These are phyloP conservation scores for Leccinum fuscescens DNA, from an alignment of 1,284 basidiomycete species.

Conservation along the genomic window DNA sequence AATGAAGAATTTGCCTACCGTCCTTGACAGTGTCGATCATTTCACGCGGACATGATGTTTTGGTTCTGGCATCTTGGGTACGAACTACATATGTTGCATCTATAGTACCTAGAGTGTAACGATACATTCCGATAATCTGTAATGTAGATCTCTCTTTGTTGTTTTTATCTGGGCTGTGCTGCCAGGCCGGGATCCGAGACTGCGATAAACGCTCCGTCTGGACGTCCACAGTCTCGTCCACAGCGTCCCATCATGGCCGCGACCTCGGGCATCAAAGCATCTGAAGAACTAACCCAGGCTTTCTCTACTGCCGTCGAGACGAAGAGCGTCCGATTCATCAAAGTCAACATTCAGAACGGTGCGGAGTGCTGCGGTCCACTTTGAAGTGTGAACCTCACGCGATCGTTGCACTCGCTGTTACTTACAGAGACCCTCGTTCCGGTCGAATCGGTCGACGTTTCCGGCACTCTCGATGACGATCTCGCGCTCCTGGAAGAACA, in stretches of 20 bases:
- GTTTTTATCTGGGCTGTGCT: slow-evolving; percentile 4
- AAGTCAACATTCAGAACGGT: slow-evolving; percentile 74
- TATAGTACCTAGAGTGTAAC: slow-evolving; percentile 34
- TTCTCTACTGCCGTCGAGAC: slow-evolving; percentile 59
- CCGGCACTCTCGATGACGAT: slow-evolving; percentile 58
- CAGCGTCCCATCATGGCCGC: slow-evolving; percentile 53
- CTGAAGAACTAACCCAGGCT: slow-evolving; percentile 47
- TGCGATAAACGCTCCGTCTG: not conserved
- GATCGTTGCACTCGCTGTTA: slow-evolving; percentile 10
- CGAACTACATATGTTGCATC: slow-evolving; percentile 34
- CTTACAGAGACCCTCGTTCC: slow-evolving; percentile 63
- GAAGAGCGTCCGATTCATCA: slow-evolving; percentile 62
- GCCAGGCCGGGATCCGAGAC: not conserved
- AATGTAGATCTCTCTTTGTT: slow-evolving; percentile 26
- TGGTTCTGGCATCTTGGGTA: slow-evolving; percentile 14
- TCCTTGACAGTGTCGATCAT: slow-evolving; percentile 10
- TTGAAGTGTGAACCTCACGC: slow-evolving; percentile 26
- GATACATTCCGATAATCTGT: slow-evolving; percentile 35
- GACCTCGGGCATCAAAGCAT: slow-evolving; percentile 61
- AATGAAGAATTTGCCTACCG: slow-evolving; percentile 12
- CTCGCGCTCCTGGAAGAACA: slow-evolving; percentile 54
- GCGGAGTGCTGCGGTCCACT: slow-evolving; percentile 23
- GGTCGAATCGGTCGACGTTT: slow-evolving; percentile 46
- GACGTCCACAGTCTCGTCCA: too few relatives aligned
- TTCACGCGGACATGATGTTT: slow-evolving; percentile 20